Evolutionary conservation across 108 stramenopile species (phyloP).

Genomic region (Pelagomonas calceolata): DNA sequence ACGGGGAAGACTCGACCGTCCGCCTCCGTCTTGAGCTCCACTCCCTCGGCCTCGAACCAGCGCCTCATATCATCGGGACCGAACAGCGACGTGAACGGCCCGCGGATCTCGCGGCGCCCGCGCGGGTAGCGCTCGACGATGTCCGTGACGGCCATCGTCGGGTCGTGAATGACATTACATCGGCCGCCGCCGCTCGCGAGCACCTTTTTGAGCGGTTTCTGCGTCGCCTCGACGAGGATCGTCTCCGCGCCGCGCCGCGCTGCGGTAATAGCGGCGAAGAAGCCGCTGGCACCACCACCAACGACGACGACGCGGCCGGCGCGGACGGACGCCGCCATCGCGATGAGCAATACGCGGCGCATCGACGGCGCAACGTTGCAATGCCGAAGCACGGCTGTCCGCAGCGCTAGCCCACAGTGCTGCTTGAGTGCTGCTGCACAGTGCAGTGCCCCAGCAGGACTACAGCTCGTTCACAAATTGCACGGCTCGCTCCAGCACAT

Average conservation of each 20-base stretch:
- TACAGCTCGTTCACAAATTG: too few species aligned
- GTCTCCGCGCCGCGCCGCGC: slow-evolving; percentile 1
- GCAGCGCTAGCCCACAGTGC: too few species aligned
- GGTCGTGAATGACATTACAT: slow-evolving; percentile 31
- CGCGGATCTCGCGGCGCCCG: slow-evolving; percentile 65
- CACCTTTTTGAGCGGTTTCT: slow-evolving; percentile 29
- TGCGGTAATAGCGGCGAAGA: slow-evolving; percentile 32
- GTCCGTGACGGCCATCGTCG: slow-evolving; percentile 18
- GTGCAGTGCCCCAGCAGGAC: too few species aligned
- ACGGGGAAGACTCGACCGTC: slow-evolving; percentile 90
- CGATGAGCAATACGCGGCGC: too few species aligned
- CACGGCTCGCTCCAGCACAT: too few species aligned
- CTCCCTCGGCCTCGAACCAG: slow-evolving; percentile 77
- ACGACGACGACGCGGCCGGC: slow-evolving; percentile 22
- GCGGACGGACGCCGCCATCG: too few species aligned
- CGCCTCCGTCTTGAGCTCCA: slow-evolving; percentile 73
- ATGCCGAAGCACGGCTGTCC: too few species aligned
- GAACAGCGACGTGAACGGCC: slow-evolving; percentile 59
- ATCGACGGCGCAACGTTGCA: too few species aligned
- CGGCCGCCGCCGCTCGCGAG: slow-evolving; percentile 31
- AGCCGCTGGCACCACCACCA: slow-evolving; percentile 32
- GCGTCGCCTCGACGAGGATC: slow-evolving; percentile 19
- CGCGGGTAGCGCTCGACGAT: slow-evolving; percentile 73
- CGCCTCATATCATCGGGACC: slow-evolving; percentile 58
- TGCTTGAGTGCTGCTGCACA: too few species aligned